These are phyloP conservation scores for Quercus cerris DNA, from an alignment of 306 rosid species.

Conservation along the genomic window DNA sequence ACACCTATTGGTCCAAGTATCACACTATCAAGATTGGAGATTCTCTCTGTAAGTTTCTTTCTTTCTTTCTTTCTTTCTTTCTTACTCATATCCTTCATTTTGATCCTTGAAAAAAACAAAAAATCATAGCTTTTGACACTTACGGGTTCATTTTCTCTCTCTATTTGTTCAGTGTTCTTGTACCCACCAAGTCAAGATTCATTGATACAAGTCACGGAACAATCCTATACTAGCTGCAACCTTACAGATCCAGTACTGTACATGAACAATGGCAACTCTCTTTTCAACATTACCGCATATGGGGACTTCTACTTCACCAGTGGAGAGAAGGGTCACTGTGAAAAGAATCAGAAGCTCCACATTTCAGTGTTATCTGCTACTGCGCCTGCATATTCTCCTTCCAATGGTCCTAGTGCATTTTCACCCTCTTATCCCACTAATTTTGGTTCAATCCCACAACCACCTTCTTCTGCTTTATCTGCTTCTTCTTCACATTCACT, in stretches of 20 bases:
- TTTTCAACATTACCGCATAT: slow-evolving; percentile 64
- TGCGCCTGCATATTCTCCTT: slow-evolving; percentile 35
- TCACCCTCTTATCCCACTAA: slow-evolving; percentile 75
- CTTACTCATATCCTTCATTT: neutral
- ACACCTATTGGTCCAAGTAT: slow-evolving; percentile 69
- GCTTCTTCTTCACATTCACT: slow-evolving; percentile 39
- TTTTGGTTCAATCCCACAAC: slow-evolving; percentile 75
- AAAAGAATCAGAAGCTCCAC: slow-evolving; percentile 69
- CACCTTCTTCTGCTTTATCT: slow-evolving; percentile 27
- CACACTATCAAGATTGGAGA: slow-evolving; percentile 71
- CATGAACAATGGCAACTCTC: slow-evolving; percentile 81
- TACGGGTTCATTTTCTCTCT: neutral
- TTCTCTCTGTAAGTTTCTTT: slow-evolving; percentile 67
- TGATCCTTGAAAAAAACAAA: neutral
- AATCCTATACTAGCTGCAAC: slow-evolving; percentile 67
- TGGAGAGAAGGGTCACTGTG: slow-evolving; percentile 64
- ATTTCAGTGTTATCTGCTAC: slow-evolving; percentile 46
- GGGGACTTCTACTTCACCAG: slow-evolving; percentile 83
- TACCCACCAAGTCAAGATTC: slow-evolving; percentile 98
- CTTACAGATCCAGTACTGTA: slow-evolving; percentile 68
- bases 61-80: neutral
- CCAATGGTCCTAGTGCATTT: slow-evolving; percentile 48
- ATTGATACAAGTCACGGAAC: slow-evolving; percentile 67
- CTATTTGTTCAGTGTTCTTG: slow-evolving; percentile 58
- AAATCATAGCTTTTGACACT: neutral